A percentile compares a stretch with the other conserved stretches of the same genome.
These are phyloP conservation scores for Leishmania martiniquensis DNA, from an alignment of 208 protist species.

Conservation along the genomic window DNA sequence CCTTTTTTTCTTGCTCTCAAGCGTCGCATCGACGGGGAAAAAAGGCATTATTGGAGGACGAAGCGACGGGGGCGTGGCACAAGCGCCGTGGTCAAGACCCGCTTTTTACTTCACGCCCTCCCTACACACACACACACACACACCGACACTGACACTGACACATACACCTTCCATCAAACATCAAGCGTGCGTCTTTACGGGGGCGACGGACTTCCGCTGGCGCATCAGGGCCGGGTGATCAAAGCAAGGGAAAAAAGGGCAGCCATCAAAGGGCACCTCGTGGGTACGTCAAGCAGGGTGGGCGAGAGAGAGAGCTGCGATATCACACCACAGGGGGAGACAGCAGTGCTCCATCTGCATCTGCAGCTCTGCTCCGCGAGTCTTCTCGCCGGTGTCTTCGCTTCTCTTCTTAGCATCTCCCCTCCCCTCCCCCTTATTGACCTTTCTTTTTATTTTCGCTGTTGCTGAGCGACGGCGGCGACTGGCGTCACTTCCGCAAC, in stretches of 20 bases:
- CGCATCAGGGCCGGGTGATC: neutral
- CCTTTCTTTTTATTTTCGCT: neutral
- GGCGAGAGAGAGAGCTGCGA: neutral
- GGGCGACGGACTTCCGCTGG: neutral
- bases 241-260: neutral
- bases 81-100: neutral
- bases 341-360: neutral
- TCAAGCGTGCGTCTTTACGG: neutral
- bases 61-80: neutral
- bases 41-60: neutral
- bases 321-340: neutral
- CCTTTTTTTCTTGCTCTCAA: neutral
- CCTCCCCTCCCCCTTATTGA: neutral
- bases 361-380: neutral
- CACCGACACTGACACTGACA: neutral
- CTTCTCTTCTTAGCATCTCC: neutral
- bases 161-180: neutral
- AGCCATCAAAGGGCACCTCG: neutral
- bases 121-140: neutral
- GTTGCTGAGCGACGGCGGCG: too few relatives aligned
- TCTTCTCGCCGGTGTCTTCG: neutral
- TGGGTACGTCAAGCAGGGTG: neutral
- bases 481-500: neutral
- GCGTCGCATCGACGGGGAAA: neutral
- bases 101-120: neutral